phyloP scores from a whole-genome alignment of 805 yeast genomes.

The Cyberlindnera meyerae region DNA sequence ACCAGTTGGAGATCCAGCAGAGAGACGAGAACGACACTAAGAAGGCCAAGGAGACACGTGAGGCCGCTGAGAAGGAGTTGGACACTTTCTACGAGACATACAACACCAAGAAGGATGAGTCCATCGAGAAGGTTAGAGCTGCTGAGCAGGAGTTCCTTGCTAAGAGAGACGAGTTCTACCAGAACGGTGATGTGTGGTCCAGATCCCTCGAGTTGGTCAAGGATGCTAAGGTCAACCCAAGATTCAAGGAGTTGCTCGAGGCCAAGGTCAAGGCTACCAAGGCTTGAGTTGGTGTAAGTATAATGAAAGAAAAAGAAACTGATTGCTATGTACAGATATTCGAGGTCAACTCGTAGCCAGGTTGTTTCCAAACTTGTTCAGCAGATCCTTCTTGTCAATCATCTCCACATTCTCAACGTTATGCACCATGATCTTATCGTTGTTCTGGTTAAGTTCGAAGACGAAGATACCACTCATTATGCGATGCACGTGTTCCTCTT shows the following conservation, averaged over 20 bases:
- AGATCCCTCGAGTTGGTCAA: conserved; percentile 52
- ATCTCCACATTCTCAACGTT: conserved; percentile 64
- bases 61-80: conserved; percentile 74
- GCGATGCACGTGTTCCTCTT: conserved; percentile 7
- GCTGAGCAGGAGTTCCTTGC: conserved; percentile 70
- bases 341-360: conserved; percentile 5
- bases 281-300: conserved; percentile 1
- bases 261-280: conserved; percentile 24
- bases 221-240: conserved; percentile 29
- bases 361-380: conserved; percentile 8
- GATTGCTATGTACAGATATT: conserved; percentile 1
- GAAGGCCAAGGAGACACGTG: conserved; percentile 61
- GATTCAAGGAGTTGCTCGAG: conserved; percentile 27
- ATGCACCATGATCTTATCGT: conserved; percentile 53
- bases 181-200: conserved; percentile 78
- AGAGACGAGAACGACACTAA: conserved; percentile 68
- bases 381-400: conserved; percentile 36
- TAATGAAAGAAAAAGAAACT: too few species aligned
- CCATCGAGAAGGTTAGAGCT: conserved; percentile 53
- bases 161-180: conserved; percentile 71
- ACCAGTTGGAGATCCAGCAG: conserved; percentile 70
- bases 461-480: conserved; percentile 50
- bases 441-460: conserved; percentile 57
- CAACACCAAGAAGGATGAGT: conserved; percentile 74
- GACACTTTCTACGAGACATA: conserved; percentile 92